Base-by-base conservation (phyloP, 2,329 filamentous ascomycete genomes). In the Sphaerulina musiva region DNA sequence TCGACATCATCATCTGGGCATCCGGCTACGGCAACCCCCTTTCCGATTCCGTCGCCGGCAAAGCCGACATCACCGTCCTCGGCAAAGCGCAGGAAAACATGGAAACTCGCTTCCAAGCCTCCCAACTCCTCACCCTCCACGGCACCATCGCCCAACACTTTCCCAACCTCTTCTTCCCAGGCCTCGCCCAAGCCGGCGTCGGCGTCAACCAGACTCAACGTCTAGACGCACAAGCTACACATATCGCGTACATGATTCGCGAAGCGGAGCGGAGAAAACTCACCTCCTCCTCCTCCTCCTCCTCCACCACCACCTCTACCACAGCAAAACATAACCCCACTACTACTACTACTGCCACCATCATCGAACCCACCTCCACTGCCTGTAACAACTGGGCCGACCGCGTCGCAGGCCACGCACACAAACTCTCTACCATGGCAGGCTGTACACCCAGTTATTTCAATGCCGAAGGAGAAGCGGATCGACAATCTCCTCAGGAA, bases 381-480 rank as follows among this genome's bases (percentile, higher is more conserved):
- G 77, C 72, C 0, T 76, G 79, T 59, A 72, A 78, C 46, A 72
- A 64, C 2, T 81, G 78, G 76, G 67, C 70, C 0, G 57, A 62
- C 17, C 69, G 76, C 41, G 63, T 75, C 59, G 64, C 64, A 47
- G 60, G 67, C 42, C 70, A 77, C 40, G 75, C 74, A 0, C 66
- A 65, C 6, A 69, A 70, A 32, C 70, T 74, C 32, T 23, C 71
- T 0, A 69, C 68, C 5, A 53, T 76, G 29, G 62, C 64, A 2
- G 70, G 75, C 11, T 83, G 80, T 66, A 80, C 78, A n/a, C 79
- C 79, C 0, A 72, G 75, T 5, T 82, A 81, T 59, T 68, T 76
- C 42, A 82, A 78, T 46, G 65, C 62, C 17, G 76, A 80, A 63
- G 75, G 72, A 1, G 62, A 67, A 26, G 56, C 59, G 29, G 49